Evolutionary conservation across 2,329 filamentous ascomycete genomes (phyloP), one percentile per base, ranked within the genome.

Genomic region (Ophiostoma australiae): DNA sequence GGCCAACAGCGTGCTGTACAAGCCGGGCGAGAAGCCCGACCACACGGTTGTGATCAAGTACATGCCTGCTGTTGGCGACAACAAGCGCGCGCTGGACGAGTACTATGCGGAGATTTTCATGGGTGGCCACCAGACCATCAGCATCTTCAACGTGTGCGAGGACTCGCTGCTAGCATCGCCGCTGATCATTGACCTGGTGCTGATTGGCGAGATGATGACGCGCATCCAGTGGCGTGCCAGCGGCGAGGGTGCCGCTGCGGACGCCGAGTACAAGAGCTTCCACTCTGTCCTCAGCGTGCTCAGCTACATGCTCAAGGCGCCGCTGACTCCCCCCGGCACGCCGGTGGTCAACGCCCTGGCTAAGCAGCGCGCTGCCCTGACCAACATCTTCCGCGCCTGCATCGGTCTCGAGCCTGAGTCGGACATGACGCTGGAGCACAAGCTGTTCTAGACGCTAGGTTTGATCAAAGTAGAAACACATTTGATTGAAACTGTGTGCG

Each of bases 21-120:
- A 90, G 82, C 85, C 92, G 77, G 93, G 90, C 76, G 95, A 99
- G 84, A 94, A 98, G 81, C 95, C 95, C 1, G 94, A 99, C 80
- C 95, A 99, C 85, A 96, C 92, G 72, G 95, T 99, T 72, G 95
- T 99, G 76, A 99, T 99, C 89, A 99, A 99, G 88, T 99, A 99
- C 86, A 97, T 99, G 94, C 95, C 95, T 48, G 93, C 94, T 74
- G 95, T 99, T 68, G 95, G 95, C 74, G 95, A 99, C 84, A 96
- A 97, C 87, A 99, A 99, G 89, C 93, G 95, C 79, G 95, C 95
- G 70, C 87, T 99, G 70, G 95, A 99, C 78, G 95, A 99, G 86
- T 99, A 99, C 87, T 97, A 97, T 77, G 95, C 93, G 71, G 94
- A 99, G 86, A 98, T 99, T 82, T 99, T 99, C 87, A 87, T 98